Evolutionary conservation across 2,329 filamentous ascomycete genomes (phyloP).

Genomic region (Botrytis tulipae): DNA sequence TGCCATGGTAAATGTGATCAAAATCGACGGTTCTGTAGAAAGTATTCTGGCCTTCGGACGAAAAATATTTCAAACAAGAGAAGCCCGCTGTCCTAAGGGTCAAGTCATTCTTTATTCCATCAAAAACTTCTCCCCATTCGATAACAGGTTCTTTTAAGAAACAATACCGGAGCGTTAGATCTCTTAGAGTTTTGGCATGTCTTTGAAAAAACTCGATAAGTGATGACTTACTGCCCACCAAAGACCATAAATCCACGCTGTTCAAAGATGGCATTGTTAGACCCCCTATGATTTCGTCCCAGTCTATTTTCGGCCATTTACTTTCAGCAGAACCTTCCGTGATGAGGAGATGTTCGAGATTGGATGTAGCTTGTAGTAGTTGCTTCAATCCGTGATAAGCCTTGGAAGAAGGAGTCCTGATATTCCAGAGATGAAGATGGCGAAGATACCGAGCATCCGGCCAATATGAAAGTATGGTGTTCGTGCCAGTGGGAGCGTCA

Average conservation of each 20-base stretch:
- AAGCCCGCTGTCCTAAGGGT: background rate
- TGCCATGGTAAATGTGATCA: background rate
- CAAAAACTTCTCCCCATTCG: background rate
- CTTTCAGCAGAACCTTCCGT: too few species aligned
- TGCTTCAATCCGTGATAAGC: background rate
- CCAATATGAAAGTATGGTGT: background rate
- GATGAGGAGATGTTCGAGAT: background rate
- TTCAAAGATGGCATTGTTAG: background rate
- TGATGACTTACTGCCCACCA: background rate
- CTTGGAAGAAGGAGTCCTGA: fast-evolving
- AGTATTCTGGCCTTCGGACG: background rate
- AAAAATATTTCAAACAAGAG: fast-evolving
- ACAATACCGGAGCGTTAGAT: fast-evolving
- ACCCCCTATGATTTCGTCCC: background rate
- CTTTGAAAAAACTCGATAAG: background rate
- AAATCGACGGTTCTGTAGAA: fast-evolving
- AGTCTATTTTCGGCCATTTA: background rate
- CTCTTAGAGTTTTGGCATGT: background rate
- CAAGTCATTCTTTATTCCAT: background rate
- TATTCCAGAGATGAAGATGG: background rate
- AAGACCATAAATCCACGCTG: background rate
- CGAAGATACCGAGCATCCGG: background rate
- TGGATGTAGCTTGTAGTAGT: background rate
- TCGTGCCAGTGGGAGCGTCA: too few species aligned
- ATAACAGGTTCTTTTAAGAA: fast-evolving